Conservation (phyloP, 2,329 filamentous ascomycete genomes). For the Cercospora canescens region DNA sequence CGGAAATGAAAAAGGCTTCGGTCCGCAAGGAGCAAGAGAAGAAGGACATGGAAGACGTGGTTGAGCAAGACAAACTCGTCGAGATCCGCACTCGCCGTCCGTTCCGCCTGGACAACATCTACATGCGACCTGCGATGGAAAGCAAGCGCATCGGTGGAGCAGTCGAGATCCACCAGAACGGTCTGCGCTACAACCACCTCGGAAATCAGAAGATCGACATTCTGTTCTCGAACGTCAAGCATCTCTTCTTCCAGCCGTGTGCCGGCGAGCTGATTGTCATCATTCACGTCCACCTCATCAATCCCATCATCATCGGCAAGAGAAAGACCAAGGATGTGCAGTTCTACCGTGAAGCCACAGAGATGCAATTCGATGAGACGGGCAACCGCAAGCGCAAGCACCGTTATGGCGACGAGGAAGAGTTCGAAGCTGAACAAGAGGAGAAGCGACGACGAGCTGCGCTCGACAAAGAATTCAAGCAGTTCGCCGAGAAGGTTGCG, state of each 20-base stretch:
- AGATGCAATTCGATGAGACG: constrained; percentile 98
- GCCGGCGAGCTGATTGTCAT: constrained; percentile 96
- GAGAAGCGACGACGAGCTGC: constrained; percentile 88
- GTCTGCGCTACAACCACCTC: constrained; percentile 86
- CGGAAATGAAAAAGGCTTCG: constrained; percentile 91
- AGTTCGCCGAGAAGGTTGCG: constrained; percentile 94
- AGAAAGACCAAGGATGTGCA: constrained; percentile 99
- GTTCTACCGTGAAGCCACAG: constrained; percentile 95
- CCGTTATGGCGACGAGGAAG: constrained; percentile 95
- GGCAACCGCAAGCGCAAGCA: constrained; percentile 98
- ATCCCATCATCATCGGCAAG: constrained; percentile 96
- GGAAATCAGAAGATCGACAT: constrained; percentile 88
- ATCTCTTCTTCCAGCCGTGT: constrained; percentile 98
- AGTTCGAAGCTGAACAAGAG: constrained; percentile 98
- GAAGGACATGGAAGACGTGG: constrained; percentile 99
- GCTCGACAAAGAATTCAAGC: constrained; percentile 92
- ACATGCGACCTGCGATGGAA: constrained; percentile 91
- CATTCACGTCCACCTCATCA: constrained; percentile 96
- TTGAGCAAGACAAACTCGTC: constrained; percentile 95
- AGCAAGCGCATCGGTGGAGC: constrained; percentile 95
- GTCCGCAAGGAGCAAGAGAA: constrained; percentile 95
- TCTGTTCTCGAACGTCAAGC: constrained; percentile 96
- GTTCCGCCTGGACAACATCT: constrained; percentile 87
- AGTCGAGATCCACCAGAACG: constrained; percentile 97
- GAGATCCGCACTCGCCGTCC: constrained; percentile 94